Base-by-base conservation (phyloP, 192 early-diverging fungal species). In the Chytriomyces hyalinus region DNA sequence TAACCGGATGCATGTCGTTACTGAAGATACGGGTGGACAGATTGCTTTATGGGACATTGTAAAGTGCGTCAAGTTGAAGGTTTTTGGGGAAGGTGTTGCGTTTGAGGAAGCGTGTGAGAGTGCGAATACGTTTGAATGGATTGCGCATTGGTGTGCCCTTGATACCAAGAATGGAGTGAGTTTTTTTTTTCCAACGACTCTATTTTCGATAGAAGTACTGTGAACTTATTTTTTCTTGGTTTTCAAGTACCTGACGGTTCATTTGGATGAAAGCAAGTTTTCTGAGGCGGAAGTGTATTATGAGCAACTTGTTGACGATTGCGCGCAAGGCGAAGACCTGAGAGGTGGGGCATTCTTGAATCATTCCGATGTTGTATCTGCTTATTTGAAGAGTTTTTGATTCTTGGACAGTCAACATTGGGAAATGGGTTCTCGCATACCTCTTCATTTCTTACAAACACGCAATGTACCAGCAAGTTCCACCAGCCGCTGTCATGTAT, bases 11-110 rank as follows among this genome's bases (percentile, higher is more conserved):
- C 92, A 93, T 78, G 92, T 96, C 0, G 77, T 98, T 50, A 95
- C 96, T 0, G 87, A 92, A 78, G 92, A 98, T 77, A 92, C 92
- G 28, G 87, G 74, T 45, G 94, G 93, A 0, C 87, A 90, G 43
- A 90, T 98, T 11, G 88, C 88, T 0, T 81, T 98, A 47, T 99
- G 98, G 98, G 96, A 99, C 84, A 88, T 99, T 53, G 87, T 97
- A 61, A 77, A 83, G 24, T 88, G 92, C 81, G 80, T 88, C 77
- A 87, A 86, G 22, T 43, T 88, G 15, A 73, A 79, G 61, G 70
- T 77, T 53, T 67, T 67, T 26, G 67, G 59, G 45, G 43, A 49
- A 24, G 75, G 53, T 8, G 48, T 1, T 5, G 9, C 47, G 15
- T 47, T 49, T 46, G 43, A 48, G n/a, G 45, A 65, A 15, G 20